Conservation (phyloP, 139 green algal genomes). For the Eudorina sp. region DNA sequence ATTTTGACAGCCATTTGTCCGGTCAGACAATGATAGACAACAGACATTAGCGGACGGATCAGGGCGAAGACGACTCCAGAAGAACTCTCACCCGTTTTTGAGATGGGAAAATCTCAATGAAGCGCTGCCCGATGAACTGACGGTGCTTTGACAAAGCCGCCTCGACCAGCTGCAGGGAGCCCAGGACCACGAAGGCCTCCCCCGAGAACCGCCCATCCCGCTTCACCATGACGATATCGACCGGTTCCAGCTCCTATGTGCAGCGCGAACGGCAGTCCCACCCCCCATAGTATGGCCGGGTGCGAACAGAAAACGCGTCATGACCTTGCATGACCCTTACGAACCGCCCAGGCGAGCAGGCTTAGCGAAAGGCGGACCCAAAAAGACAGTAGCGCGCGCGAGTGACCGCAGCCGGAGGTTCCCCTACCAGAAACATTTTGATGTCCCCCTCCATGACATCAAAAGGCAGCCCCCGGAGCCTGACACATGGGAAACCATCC, state of each 20-base stretch:
- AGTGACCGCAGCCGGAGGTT: neutral
- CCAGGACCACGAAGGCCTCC: constrained; percentile 84
- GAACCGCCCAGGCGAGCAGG: neutral
- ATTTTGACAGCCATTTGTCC: neutral
- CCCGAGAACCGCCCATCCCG: constrained; percentile 77
- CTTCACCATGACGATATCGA: constrained; percentile 84
- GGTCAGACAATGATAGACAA: neutral
- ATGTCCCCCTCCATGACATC: constrained; percentile 84
- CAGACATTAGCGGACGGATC: too few species aligned
- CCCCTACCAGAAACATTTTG: constrained; percentile 82
- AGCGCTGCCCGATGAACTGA: constrained; percentile 84
- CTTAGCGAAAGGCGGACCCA: neutral
- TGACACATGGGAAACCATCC: constrained; percentile 74
- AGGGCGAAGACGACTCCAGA: too few species aligned
- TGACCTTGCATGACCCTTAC: neutral
- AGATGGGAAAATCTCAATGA: constrained; percentile 86
- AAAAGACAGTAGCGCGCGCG: constrained; percentile 25
- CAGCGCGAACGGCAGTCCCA: constrained; percentile 31
- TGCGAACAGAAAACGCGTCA: constrained; percentile 17
- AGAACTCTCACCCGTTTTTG: constrained; percentile 85
- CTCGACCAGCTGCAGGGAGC: constrained; percentile 73
- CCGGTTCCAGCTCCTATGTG: constrained; percentile 76
- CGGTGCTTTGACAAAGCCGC: constrained; percentile 81
- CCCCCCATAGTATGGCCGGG: constrained; percentile 41
- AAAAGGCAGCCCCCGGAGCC: constrained; percentile 85